phyloP scores from a whole-genome alignment of 768 basidiomycete genomes.

The Phylloporus scabripes region DNA sequence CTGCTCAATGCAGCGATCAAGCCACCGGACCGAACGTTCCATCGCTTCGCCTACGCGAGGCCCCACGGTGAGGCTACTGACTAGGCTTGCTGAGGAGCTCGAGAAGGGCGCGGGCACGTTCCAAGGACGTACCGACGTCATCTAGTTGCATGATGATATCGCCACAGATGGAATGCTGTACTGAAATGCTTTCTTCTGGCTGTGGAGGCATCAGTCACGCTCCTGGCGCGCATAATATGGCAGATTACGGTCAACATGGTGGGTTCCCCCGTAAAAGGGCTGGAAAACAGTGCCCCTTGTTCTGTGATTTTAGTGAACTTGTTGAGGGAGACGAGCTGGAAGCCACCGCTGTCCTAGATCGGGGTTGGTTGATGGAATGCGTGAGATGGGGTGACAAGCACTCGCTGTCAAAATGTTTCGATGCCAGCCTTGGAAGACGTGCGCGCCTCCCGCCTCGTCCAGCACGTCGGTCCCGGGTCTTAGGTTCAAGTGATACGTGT shows the following conservation, averaged over 20 bases:
- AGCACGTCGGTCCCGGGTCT: conserved; percentile 75
- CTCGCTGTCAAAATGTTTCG: conserved; percentile 77
- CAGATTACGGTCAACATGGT: conserved; percentile 77
- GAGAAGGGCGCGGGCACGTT: neutral
- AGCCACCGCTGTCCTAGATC: conserved; percentile 79
- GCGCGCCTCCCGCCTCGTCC: conserved; percentile 75
- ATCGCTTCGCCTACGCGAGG: conserved; percentile 84
- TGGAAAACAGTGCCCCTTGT: conserved; percentile 79
- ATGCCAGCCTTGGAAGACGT: conserved; percentile 85
- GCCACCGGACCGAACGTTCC: conserved; percentile 84
- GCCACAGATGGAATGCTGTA: conserved; percentile 86
- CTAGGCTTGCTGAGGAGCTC: conserved; percentile 32
- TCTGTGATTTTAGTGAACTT: conserved; percentile 86
- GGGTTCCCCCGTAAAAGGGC: conserved; percentile 81
- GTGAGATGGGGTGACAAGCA: conserved; percentile 3
- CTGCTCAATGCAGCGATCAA: conserved; percentile 78
- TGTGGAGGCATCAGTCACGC: conserved; percentile 26
- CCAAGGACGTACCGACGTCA: conserved; percentile 65
- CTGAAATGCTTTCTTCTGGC: conserved; percentile 89
- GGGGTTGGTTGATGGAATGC: neutral
- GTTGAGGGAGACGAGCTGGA: conserved; percentile 79
- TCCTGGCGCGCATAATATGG: neutral
- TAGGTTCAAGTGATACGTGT: conserved; percentile 87
- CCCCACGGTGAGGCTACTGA: conserved; percentile 75
- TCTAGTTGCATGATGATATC: conserved; percentile 96